Conservation (phyloP, 305 asterid species). For the Euphrasia arctica region DNA sequence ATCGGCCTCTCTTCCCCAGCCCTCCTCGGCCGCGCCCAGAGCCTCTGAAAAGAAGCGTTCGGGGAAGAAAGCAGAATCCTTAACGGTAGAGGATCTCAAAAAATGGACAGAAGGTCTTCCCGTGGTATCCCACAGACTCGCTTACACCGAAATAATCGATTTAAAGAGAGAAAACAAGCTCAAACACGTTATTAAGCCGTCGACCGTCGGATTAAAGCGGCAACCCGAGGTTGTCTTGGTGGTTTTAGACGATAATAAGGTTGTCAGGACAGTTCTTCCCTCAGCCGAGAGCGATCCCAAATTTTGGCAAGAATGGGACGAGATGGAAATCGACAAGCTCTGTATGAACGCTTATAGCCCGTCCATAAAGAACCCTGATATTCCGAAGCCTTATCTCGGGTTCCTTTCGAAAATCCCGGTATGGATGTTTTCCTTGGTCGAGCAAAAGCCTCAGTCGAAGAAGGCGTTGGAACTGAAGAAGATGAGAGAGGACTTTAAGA, state of each 20-base stretch:
- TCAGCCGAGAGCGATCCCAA: constrained; percentile 62
- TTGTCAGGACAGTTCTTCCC: constrained; percentile 83
- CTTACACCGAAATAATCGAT: constrained; percentile 69
- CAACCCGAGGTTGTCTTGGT: constrained; percentile 79
- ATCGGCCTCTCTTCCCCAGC: constrained; percentile 64
- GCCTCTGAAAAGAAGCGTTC: constrained; percentile 69
- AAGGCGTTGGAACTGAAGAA: constrained; percentile 80
- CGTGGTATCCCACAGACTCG: constrained; percentile 61
- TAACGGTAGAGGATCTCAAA: constrained; percentile 60
- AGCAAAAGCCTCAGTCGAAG: constrained; percentile 77
- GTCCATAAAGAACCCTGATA: constrained; percentile 63
- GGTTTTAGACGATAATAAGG: constrained; percentile 82
- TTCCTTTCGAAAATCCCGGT: constrained; percentile 45
- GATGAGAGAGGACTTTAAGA: constrained; percentile 66
- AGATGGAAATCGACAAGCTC: constrained; percentile 55
- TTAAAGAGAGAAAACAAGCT: constrained; percentile 67
- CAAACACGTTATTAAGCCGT: constrained; percentile 68
- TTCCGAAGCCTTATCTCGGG: constrained; percentile 72
- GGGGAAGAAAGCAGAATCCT: constrained; percentile 51
- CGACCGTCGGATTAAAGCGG: constrained; percentile 49
- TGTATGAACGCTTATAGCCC: constrained; percentile 89
- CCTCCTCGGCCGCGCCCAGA: constrained; percentile 61
- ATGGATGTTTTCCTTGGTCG: constrained; percentile 54
- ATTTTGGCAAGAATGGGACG: constrained; percentile 89
- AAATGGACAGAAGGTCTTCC: constrained; percentile 94